A percentile compares a stretch with the other conserved stretches of the same genome.
Conservation (phyloP, 768 basidiomycete genomes). For the Xerocomus potaroensis region DNA sequence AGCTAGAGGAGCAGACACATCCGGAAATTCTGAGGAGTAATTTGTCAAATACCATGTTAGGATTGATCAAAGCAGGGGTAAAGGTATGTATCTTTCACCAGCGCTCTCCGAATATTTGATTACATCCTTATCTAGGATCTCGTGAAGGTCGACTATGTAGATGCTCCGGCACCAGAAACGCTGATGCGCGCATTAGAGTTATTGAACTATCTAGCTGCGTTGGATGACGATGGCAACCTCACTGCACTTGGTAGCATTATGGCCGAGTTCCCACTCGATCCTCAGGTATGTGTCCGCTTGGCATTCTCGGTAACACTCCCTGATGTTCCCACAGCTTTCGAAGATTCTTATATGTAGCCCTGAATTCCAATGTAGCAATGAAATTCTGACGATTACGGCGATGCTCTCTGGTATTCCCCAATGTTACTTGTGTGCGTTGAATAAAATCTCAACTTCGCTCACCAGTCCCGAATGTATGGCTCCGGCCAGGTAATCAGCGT, state of each 20-base stretch:
- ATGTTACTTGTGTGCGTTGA: neutral
- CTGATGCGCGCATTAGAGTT: constrained; percentile 95
- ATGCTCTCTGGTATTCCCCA: constrained; percentile 81
- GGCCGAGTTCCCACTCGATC: constrained; percentile 99
- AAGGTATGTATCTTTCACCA: constrained; percentile 43
- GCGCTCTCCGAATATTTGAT: neutral
- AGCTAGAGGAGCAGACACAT: no score
- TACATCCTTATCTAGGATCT: constrained; percentile 50
- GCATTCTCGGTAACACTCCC: neutral
- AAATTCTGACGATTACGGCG: no score
- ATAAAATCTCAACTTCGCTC: neutral
- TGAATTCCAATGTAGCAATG: no score
- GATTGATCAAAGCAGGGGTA: constrained; percentile 91
- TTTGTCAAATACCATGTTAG: constrained; percentile 87
- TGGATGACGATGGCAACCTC: constrained; percentile 98
- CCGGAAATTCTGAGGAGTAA: constrained; percentile 95
- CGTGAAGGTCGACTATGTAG: constrained; percentile 84
- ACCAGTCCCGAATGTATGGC: constrained; percentile 83
- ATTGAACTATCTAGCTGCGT: constrained; percentile 85
- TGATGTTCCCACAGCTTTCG: constrained; percentile 47
- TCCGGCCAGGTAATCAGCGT: no score
- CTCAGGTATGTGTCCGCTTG: constrained; percentile 54
- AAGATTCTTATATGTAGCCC: constrained; percentile 94
- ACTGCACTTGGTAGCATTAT: constrained; percentile 89
- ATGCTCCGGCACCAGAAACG: constrained; percentile 93